Conservation (phyloP, 2,329 filamentous ascomycete species). For the Aspergillus pseudoterreus region DNA sequence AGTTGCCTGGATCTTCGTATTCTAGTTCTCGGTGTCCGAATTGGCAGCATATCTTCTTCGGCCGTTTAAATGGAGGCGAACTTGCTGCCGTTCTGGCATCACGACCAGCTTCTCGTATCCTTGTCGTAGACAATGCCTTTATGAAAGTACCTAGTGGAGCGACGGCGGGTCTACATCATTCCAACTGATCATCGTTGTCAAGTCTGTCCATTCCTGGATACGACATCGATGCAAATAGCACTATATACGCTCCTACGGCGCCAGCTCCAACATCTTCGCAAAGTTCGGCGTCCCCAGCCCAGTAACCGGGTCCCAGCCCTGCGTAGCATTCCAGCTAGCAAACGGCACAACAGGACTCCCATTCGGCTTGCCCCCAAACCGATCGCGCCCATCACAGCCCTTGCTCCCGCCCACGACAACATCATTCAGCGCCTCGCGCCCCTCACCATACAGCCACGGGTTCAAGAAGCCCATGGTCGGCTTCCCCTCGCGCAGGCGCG, state of each 20-base stretch:
- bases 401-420: conserved; percentile 46
- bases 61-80: too few species aligned
- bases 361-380: conserved; percentile 39
- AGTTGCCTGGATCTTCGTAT: too few species aligned
- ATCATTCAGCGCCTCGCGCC: conserved; percentile 44
- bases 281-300: conserved; percentile 40
- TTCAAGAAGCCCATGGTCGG: conserved; percentile 56
- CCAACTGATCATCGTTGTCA: too few species aligned
- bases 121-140: too few species aligned
- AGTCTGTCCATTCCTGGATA: too few species aligned
- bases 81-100: too few species aligned
- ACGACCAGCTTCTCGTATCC: too few species aligned
- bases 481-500: conserved; percentile 49
- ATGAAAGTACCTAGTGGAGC: too few species aligned
- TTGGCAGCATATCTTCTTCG: too few species aligned
- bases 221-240: neutral
- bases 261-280: conserved; percentile 13
- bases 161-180: too few species aligned
- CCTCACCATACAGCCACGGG: conserved; percentile 54
- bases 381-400: conserved; percentile 44
- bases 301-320: conserved; percentile 51
- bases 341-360: conserved; percentile 40
- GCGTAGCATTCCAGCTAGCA: conserved; percentile 50
- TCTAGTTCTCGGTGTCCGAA: too few species aligned
- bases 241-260: neutral